Conservation (phyloP, 371 early-diverging fungal genomes). For the Rhizomucor miehei region DNA sequence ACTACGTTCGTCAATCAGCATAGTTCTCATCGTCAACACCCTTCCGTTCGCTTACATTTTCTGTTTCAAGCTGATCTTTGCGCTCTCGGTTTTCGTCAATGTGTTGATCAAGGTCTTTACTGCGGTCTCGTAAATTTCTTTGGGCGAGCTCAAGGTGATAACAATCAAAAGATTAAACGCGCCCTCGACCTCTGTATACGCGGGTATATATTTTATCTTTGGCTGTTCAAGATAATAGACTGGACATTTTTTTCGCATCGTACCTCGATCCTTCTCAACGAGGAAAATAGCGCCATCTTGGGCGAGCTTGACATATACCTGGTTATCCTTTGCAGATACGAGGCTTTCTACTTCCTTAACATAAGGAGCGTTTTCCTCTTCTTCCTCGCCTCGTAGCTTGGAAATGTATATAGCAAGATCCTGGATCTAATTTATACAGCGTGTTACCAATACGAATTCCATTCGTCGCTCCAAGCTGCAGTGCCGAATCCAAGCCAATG, state of each 20-base stretch:
- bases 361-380: constrained; percentile 46
- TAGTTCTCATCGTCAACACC: not conserved
- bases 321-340: constrained; percentile 57
- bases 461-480: not conserved
- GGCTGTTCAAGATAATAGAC: not conserved
- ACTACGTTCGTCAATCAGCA: constrained; percentile 35
- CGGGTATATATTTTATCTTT: constrained; percentile 2
- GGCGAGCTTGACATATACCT: constrained; percentile 56
- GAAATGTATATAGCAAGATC: constrained; percentile 61
- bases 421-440: constrained; percentile 34
- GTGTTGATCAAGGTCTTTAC: constrained; percentile 53
- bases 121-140: constrained; percentile 30
- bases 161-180: constrained; percentile 74
- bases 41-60: constrained; percentile 50
- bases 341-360: constrained; percentile 50
- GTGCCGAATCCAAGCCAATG: too few relatives aligned
- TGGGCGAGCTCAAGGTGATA: constrained; percentile 37
- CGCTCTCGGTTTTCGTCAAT: constrained; percentile 49
- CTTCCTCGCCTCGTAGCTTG: constrained; percentile 53
- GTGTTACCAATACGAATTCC: not conserved
- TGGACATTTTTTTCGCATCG: constrained; percentile 1
- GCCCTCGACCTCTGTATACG: constrained; percentile 61
- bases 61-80: constrained; percentile 56
- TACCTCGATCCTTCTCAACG: constrained; percentile 62
- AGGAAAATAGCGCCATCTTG: constrained; percentile 60